Conservation (phyloP, 345 rosid species). For the Leavenworthia alabamica region DNA sequence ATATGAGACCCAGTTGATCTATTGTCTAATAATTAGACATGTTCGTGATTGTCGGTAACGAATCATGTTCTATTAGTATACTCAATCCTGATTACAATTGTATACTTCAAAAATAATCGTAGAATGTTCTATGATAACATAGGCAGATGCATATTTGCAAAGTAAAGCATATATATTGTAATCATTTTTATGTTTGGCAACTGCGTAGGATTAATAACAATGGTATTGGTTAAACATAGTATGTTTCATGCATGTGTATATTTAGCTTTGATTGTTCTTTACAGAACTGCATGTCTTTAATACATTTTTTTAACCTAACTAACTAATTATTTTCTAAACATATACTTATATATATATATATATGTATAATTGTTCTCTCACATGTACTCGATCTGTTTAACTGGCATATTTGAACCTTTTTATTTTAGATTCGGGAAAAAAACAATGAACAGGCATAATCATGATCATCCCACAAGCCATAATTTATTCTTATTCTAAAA, state of each 20-base stretch:
- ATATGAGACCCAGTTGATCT: not conserved
- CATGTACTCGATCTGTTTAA: slow-evolving; percentile 18
- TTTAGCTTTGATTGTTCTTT: slow-evolving; percentile 13
- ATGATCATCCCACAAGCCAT: not conserved
- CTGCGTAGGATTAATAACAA: slow-evolving; percentile 15
- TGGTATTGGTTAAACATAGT: slow-evolving; percentile 18
- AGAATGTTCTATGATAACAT: not conserved
- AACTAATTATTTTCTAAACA: not conserved
- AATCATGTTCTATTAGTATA: not conserved
- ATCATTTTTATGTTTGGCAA: slow-evolving; percentile 8
- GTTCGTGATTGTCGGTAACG: not conserved
- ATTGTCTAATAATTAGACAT: not conserved
- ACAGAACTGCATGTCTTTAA: slow-evolving; percentile 12
- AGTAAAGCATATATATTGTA: not conserved
- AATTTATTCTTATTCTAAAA: slow-evolving; percentile 1
- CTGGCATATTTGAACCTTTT: not conserved
- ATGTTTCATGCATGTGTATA: slow-evolving; percentile 27
- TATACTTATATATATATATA: not conserved
- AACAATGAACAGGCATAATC: not conserved
- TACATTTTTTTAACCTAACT: slow-evolving; percentile 3
- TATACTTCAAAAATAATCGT: not conserved
- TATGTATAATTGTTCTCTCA: slow-evolving; percentile 11
- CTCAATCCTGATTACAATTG: not conserved
- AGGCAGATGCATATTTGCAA: not conserved
- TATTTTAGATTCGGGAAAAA: not conserved